A percentile compares a stretch with the other conserved stretches of the same genome.
Conservation (phyloP, 306 rosid species). For the Begonia peltatifolia region DNA sequence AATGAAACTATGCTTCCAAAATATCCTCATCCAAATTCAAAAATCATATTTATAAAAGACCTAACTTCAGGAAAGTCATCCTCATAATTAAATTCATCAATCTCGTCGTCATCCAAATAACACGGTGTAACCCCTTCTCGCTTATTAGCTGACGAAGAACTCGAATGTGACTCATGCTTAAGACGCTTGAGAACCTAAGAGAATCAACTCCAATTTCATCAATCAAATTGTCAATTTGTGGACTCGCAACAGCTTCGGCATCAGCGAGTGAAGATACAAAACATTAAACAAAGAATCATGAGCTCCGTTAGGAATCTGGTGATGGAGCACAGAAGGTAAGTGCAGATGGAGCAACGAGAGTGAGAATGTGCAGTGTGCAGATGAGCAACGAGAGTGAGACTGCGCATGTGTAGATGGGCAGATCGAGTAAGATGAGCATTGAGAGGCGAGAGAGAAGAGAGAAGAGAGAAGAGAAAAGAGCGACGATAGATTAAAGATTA, state of each 20-base stretch:
- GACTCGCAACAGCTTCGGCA: constrained; percentile 8
- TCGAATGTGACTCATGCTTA: constrained; percentile 31
- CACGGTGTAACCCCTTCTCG: constrained; percentile 5
- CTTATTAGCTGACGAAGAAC: constrained; percentile 8
- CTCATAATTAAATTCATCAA: constrained; percentile 64
- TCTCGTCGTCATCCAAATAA: constrained; percentile 40
- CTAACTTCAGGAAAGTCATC: constrained; percentile 31
- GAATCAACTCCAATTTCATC: constrained; percentile 23
- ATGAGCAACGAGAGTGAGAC: no score
- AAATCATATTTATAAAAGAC: no score
- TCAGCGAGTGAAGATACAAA: neutral
- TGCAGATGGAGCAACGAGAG: no score
- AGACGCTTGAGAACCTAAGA: constrained; percentile 44
- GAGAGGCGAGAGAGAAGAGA: no score
- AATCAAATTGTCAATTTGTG: constrained; percentile 20
- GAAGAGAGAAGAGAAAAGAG: no score
- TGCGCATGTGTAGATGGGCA: no score
- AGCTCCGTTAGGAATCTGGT: constrained; percentile 5
- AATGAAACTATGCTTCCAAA: no score
- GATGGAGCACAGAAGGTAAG: constrained; percentile 1
- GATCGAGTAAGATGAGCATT: no score
- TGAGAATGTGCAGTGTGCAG: no score
- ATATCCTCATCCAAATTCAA: no score
- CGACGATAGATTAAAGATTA: no score
- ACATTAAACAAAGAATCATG: neutral